These are phyloP conservation scores for Globisporangium paddicum DNA, from an alignment of 352 stramenopile species.

Conservation along the genomic window DNA sequence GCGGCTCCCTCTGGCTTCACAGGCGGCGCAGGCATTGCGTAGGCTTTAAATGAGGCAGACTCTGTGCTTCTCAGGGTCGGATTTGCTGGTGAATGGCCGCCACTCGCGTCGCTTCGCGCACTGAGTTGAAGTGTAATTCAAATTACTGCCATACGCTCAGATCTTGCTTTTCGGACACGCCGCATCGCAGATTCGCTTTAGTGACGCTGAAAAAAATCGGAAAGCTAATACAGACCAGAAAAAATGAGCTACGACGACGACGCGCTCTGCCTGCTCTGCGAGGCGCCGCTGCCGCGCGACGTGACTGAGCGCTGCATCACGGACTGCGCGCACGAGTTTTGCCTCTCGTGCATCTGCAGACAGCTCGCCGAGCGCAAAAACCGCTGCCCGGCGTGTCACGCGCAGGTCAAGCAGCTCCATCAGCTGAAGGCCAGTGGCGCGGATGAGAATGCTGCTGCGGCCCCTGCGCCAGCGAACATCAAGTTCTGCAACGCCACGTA, in stretches of 20 bases:
- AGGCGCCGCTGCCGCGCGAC: slow-evolving; percentile 27
- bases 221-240: neutral
- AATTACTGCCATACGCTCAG: neutral
- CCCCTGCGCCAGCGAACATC: slow-evolving; percentile 44
- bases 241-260: slow-evolving; percentile 4
- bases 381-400: slow-evolving; percentile 57
- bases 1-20: slow-evolving; percentile 34
- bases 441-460: neutral
- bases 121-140: too few relatives aligned
- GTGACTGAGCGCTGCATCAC: slow-evolving; percentile 51
- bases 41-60: too few relatives aligned
- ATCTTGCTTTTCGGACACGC: too few relatives aligned
- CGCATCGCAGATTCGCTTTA: too few relatives aligned
- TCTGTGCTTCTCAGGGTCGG: too few relatives aligned
- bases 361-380: slow-evolving; percentile 55
- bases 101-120: neutral
- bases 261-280: slow-evolving; percentile 57
- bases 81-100: neutral
- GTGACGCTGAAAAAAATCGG: neutral
- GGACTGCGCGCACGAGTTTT: slow-evolving; percentile 82
- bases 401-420: slow-evolving; percentile 49
- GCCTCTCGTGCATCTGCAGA: slow-evolving; percentile 58
- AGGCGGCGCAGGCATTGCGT: slow-evolving; percentile 32
- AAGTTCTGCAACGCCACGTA: slow-evolving; percentile 82
- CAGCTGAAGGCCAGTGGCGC: slow-evolving; percentile 29